Evolutionary conservation across 495 filamentous ascomycete genomes (phyloP), one percentile per base, ranked within the genome.

Genomic region (Talaromyces proteolyticus): DNA sequence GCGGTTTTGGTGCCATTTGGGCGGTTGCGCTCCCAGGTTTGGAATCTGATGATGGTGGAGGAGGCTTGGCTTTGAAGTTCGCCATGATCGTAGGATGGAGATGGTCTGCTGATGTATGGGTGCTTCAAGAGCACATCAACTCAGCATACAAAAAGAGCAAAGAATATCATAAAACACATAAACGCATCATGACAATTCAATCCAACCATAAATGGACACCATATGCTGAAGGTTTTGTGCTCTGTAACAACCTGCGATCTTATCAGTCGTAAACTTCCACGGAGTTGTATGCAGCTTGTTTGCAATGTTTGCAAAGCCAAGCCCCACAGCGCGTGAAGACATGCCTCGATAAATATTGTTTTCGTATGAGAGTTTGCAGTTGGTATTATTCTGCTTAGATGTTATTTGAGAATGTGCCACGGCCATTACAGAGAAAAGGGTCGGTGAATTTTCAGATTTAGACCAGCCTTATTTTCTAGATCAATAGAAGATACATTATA

Each of bases 281-380:
- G n/a, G n/a, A n/a, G 29, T 34, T 34, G 29, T 34, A 10, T 34
- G 29, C 20, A 23, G 21, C 34, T 39, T 49, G 47, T 49, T 49
- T 49, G 47, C 47, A 49, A 4, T 18, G 47, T 49, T 49, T 49
- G 47, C 47, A 49, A n/a, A n/a, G n/a, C n/a, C n/a, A n/a, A n/a
- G n/a, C n/a, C n/a, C n/a, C n/a, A n/a, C n/a, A n/a, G n/a, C n/a
- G n/a, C n/a, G n/a, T n/a, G n/a, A n/a, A n/a, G n/a, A n/a, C n/a
- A n/a, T n/a, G n/a, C n/a, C n/a, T n/a, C n/a, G n/a, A n/a, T n/a
- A n/a, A n/a, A n/a, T n/a, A n/a, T n/a, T n/a, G n/a, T n/a, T n/a
- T n/a, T n/a, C n/a, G n/a, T n/a, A n/a, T n/a, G n/a, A n/a, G n/a
- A n/a, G n/a, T n/a, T n/a, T n/a, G n/a, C n/a, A n/a, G n/a, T n/a